Base-by-base conservation (phyloP, 768 basidiomycete genomes). In the Naganishia friedmannii region DNA sequence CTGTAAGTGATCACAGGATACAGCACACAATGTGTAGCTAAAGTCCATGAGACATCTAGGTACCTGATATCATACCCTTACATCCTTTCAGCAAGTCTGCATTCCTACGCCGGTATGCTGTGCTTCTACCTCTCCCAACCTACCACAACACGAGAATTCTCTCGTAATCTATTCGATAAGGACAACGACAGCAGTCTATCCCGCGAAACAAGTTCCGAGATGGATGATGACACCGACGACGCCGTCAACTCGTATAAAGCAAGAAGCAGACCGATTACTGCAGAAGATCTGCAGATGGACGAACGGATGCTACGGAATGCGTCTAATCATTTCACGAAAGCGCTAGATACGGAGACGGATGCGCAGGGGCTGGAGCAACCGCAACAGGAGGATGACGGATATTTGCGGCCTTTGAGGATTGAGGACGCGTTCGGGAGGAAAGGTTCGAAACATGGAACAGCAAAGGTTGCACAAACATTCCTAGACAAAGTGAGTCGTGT, bases 21-120 rank as follows among this genome's bases (percentile, higher is more conserved):
- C n/a, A n/a, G n/a, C n/a, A n/a, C n/a, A n/a, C n/a, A n/a, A n/a
- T n/a, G n/a, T n/a, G 34, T 23, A 63, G 19, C 60, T 45, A 26
- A 63, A 42, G 45, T 32, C 46, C 3, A 26, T 1, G 4, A 51
- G 3, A 26, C 46, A 31, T 26, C 68, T 68, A 53, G 92, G 29
- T 94, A 91, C 78, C 85, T 95, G 6, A 90, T 92, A 0, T 89
- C 91, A 2, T 89, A 90, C 77, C 93, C 93, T 1, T 95, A 88
- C 82, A 88, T 88, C 76, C 89, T 92, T 73, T 90, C 91, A 73
- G 85, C 89, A 1, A 82, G 87, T 8, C 83, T 95, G 32, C 91
- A 95, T 75, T 83, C 87, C 19, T 93, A 94, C 72, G 92, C 93
- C 2, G 93, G 91, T 1, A 81, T 94, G 65, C 82, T 91, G 15